phyloP scores from a whole-genome alignment of 192 early-diverging fungal genomes.

The Pilaira anomala region DNA sequence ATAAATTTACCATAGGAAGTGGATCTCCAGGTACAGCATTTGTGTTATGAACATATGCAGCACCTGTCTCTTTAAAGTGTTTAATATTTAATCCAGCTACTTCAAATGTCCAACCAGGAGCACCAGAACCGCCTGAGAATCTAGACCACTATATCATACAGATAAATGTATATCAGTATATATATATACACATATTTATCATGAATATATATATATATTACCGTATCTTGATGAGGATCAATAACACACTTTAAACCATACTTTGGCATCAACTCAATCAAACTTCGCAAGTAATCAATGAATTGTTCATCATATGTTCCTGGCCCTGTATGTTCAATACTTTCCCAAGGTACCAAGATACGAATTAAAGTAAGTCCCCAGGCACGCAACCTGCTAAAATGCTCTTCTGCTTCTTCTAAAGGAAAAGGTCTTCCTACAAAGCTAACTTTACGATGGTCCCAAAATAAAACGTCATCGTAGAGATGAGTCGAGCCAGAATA shows the following conservation, averaged over 20 bases:
- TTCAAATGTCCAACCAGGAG: conserved; percentile 87
- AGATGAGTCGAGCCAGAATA: conserved; percentile 59
- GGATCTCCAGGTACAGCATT: conserved; percentile 49
- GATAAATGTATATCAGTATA: neutral
- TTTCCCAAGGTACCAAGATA: conserved; percentile 79
- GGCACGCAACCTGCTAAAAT: conserved; percentile 64
- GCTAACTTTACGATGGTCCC: conserved; percentile 69
- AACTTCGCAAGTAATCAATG: conserved; percentile 68
- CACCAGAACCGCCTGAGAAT: conserved; percentile 79
- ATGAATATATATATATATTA: conserved; percentile 20
- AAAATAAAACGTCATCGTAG: conserved; percentile 50
- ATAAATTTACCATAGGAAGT: conserved; percentile 30
- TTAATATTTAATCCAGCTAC: conserved; percentile 70
- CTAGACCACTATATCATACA: conserved; percentile 52
- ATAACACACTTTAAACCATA: conserved; percentile 85
- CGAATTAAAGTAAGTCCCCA: conserved; percentile 85
- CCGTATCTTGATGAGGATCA: conserved; percentile 86
- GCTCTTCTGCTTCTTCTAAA: conserved; percentile 67
- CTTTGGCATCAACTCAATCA: conserved; percentile 62
- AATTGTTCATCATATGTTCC: conserved; percentile 79
- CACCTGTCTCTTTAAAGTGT: conserved; percentile 71
- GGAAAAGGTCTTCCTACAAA: conserved; percentile 80
- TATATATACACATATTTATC: conserved; percentile 3
- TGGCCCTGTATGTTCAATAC: conserved; percentile 76
- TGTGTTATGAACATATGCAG: conserved; percentile 76